Conservation (phyloP, 202 grass and related monocot genomes). For the Zoysia matrella region DNA sequence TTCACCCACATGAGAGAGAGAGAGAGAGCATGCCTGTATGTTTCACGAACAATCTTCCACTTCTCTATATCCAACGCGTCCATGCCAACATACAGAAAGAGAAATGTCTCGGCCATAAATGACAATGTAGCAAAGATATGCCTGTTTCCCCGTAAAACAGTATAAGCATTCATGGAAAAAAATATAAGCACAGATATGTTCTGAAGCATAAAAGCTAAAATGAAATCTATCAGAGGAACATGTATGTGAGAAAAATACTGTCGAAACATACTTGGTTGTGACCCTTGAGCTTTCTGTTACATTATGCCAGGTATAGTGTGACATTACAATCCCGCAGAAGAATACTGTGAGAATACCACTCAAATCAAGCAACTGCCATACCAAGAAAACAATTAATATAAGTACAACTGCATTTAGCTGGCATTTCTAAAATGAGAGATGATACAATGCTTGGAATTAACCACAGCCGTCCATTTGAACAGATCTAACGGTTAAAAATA, state of each 20-base stretch:
- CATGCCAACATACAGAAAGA: slow-evolving; percentile 98
- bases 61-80: slow-evolving; percentile 98
- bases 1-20: too few species aligned
- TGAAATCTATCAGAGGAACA: background rate
- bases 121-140: slow-evolving; percentile 90
- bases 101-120: slow-evolving; percentile 86
- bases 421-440: background rate
- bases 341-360: slow-evolving; percentile 46
- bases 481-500: too few species aligned
- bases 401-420: slow-evolving; percentile 1
- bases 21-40: slow-evolving; percentile 44
- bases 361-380: slow-evolving; percentile 83
- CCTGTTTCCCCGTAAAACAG: slow-evolving; percentile 40
- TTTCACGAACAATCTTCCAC: slow-evolving; percentile 77
- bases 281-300: slow-evolving; percentile 65
- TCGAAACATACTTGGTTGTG: slow-evolving; percentile 80
- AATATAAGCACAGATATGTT: background rate
- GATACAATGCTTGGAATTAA: too few species aligned
- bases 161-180: slow-evolving; percentile 14
- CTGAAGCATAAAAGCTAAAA: slow-evolving; percentile 6
- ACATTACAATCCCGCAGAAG: too few species aligned
- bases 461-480: too few species aligned
- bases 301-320: too few species aligned
- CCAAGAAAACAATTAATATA: slow-evolving; percentile 38
- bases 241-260: slow-evolving; percentile 12